Evolutionary conservation across 441 rosid species (phyloP).

Genomic region (Manihot esculenta): DNA sequence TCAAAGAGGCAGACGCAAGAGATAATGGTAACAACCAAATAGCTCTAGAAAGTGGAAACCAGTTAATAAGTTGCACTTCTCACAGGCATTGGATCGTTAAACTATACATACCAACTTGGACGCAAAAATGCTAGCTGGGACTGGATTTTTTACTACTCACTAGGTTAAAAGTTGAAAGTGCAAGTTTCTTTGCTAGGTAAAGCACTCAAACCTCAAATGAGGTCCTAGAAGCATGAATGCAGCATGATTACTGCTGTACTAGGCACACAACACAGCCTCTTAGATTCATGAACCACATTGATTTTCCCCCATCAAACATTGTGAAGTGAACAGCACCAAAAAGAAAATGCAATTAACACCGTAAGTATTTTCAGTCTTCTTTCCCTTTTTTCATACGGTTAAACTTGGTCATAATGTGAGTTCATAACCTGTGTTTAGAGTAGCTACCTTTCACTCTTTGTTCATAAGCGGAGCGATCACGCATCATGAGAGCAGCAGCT

Average conservation of each 20-base stretch:
- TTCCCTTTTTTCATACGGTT: neutral
- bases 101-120: no score
- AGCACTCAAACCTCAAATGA: conserved; percentile 13
- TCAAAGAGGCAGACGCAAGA: conserved; percentile 2
- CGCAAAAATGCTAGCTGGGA: no score
- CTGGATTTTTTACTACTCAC: no score
- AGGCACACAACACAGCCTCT: neutral
- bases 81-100: no score
- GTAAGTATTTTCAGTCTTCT: neutral
- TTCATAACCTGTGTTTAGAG: conserved; percentile 5
- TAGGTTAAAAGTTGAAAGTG: no score
- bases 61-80: no score
- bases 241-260: neutral
- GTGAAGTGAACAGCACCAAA: neutral
- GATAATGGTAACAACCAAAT: neutral
- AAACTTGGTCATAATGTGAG: neutral
- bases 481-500: conserved; percentile 93
- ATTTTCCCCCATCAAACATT: neutral
- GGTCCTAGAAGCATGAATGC: neutral
- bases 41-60: neutral
- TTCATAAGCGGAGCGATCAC: conserved; percentile 75
- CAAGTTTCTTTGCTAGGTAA: no score
- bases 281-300: conserved; percentile 6
- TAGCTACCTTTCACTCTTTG: conserved; percentile 76
- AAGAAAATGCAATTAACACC: neutral